Conservation (phyloP, 2,329 filamentous ascomycete species). For the Calonectria honghensis region DNA sequence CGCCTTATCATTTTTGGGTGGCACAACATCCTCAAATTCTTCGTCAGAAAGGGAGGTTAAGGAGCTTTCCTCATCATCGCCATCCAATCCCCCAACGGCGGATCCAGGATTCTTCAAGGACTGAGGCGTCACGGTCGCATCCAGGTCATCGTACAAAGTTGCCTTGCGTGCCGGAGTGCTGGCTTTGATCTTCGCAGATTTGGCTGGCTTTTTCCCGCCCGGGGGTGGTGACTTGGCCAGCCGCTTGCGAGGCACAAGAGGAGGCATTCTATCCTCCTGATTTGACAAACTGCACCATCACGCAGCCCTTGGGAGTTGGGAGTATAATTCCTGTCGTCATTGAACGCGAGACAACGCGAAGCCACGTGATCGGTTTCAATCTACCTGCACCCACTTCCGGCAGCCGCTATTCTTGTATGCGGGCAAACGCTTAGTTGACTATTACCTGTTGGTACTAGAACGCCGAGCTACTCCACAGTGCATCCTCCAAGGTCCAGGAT, state of each 20-base stretch:
- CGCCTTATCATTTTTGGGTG: conserved; percentile 64
- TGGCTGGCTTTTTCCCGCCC: conserved; percentile 55
- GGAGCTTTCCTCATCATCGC: conserved; percentile 66
- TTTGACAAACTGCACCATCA: conserved; percentile 42
- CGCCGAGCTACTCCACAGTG: neutral
- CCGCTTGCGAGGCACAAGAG: conserved; percentile 80
- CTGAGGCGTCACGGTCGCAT: conserved; percentile 68
- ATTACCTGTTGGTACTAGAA: neutral
- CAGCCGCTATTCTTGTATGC: conserved; percentile 14
- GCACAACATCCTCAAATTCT: conserved; percentile 70
- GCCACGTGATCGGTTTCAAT: conserved; percentile 43
- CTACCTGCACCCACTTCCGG: neutral
- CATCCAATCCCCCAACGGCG: conserved; percentile 65
- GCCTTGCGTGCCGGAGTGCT: conserved; percentile 65
- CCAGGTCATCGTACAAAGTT: conserved; percentile 77
- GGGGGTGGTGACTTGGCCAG: conserved; percentile 68
- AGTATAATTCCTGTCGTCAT: conserved; percentile 36
- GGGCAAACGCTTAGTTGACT: conserved; percentile 2
- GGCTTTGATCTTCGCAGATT: conserved; percentile 47
- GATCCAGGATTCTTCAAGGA: conserved; percentile 66
- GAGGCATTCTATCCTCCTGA: conserved; percentile 73
- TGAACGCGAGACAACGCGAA: conserved; percentile 45
- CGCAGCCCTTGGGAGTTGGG: neutral
- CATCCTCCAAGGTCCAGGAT: neutral
- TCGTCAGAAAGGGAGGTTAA: conserved; percentile 74